phyloP scores from a whole-genome alignment of 768 basidiomycete species.

The Symmetrospora coprosmae region DNA sequence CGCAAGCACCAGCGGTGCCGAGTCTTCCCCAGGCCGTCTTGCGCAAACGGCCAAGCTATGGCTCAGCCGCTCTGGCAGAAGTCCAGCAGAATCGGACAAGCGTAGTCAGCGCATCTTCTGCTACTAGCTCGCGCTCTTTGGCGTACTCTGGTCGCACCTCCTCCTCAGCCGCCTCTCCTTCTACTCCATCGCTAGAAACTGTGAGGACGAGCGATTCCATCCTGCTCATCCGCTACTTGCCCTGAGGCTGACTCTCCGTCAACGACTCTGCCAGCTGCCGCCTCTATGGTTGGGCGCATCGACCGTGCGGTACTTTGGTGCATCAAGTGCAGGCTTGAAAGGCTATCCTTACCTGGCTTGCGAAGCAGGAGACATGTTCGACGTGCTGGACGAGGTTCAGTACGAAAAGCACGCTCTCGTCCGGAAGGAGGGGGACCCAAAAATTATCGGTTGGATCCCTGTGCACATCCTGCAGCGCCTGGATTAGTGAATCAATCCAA shows the following conservation, averaged over 20 bases:
- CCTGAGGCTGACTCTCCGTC: not conserved
- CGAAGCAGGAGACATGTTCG: constrained; percentile 11
- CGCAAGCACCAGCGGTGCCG: too few species aligned
- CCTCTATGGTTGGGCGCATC: not conserved
- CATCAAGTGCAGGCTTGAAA: not conserved
- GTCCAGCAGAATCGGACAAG: not conserved
- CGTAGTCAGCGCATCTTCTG: not conserved
- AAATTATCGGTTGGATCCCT: constrained; percentile 3
- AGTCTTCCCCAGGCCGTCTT: too few species aligned
- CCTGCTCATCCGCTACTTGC: not conserved
- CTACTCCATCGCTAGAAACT: not conserved
- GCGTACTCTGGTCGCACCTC: not conserved
- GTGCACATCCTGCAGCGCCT: not conserved
- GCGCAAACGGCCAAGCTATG: too few species aligned
- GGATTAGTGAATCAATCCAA: too few species aligned
- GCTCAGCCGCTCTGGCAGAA: too few species aligned
- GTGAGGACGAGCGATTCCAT: too few species aligned
- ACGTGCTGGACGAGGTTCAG: not conserved
- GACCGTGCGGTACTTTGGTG: not conserved
- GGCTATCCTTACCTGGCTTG: constrained; percentile 2
- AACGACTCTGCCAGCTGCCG: not conserved
- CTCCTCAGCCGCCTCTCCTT: not conserved
- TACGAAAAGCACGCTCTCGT: not conserved
- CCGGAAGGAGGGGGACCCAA: not conserved
- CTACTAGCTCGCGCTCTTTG: not conserved